Evolutionary conservation across 805 yeast genomes (phyloP).

Genomic region (Cyberlindnera samutprakarnensis): DNA sequence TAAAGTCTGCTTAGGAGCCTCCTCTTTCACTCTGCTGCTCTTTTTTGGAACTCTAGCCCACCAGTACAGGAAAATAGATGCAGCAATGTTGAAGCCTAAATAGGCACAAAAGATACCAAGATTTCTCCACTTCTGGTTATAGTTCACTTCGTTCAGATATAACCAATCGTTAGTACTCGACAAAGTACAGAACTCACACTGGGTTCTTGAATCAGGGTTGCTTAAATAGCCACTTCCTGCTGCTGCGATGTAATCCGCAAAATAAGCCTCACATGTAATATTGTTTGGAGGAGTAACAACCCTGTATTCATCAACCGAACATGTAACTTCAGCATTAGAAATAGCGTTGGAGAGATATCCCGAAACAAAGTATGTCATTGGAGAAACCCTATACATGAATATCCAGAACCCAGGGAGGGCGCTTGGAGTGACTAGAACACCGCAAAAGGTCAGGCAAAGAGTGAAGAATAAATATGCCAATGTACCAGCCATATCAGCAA

Average conservation of each 20-base stretch:
- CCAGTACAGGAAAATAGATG: conserved; percentile 45
- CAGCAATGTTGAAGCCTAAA: conserved; percentile 31
- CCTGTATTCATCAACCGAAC: conserved; percentile 43
- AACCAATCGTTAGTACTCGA: conserved; percentile 53
- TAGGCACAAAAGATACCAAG: conserved; percentile 47
- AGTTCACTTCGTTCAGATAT: conserved; percentile 30
- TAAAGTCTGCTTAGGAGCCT: conserved; percentile 24
- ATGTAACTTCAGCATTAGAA: conserved; percentile 39
- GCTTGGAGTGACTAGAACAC: conserved; percentile 56
- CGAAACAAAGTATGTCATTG: conserved; percentile 58
- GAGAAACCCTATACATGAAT: conserved; percentile 70
- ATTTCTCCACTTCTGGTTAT: conserved; percentile 58
- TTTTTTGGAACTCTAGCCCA: conserved; percentile 67
- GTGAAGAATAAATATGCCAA: conserved; percentile 50
- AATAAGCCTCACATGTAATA: conserved; percentile 49
- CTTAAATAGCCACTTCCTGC: conserved; percentile 22
- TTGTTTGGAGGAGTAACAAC: conserved; percentile 45
- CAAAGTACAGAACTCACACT: conserved; percentile 57
- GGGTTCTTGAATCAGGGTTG: conserved; percentile 28
- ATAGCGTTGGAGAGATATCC: conserved; percentile 48
- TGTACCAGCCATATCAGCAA: conserved; percentile 59
- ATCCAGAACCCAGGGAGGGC: conserved; percentile 70
- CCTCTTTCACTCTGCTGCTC: conserved; percentile 29
- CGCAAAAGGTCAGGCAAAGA: conserved; percentile 65
- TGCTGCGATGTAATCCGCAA: conserved; percentile 28